Base-by-base conservation (phyloP, 1,284 basidiomycete species). In the Schizopora paradoxa region DNA sequence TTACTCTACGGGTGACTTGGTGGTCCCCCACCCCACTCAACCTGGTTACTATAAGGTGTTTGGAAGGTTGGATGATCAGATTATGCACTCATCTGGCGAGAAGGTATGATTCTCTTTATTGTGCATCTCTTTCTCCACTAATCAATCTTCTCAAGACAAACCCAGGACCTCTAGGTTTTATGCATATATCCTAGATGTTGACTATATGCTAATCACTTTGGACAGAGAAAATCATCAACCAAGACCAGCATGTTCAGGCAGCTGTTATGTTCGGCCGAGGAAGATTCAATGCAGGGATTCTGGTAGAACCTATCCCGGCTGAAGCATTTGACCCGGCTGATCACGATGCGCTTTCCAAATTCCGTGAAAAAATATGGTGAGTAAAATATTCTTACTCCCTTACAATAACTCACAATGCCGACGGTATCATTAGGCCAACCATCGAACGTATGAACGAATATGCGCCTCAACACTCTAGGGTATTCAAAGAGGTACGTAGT, bases 11-110 rank as follows among this genome's bases (percentile, higher is more conserved):
- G 66, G 61, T 16, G 74, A 76, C 54, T 52, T 76, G 6, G 51
- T 74, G 19, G 43, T 59, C 1, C 66, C 62, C 13, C 75, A 77
- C 54, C 71, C 74, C 5, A 66, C 65, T 0, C 66, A 67, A 27
- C 56, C 62, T 3, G 64, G 65, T 4, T 58, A 62, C 13, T 76
- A 68, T 67, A 67, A 65, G 49, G 59, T 74, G 13, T 63, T 57
- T 34, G 73, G 75, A 0, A 62, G 75, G 7, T 57, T 58, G 4
- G 74, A 77, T 48, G 74, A 77, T 51, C 73, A 75, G 51, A 70
- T 77, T 26, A 71, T 74, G 53, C 66, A 70, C 35, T 65, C 59
- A 13, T 73, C 67, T 4, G 74, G 74, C 7, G 73, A 76, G 52
- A 76, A 76, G 65, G 71, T 70, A 10, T 31, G 8, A 14, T 31